phyloP scores from a whole-genome alignment of 2,329 filamentous ascomycete species.

The Akanthomyces uredinophilus region DNA sequence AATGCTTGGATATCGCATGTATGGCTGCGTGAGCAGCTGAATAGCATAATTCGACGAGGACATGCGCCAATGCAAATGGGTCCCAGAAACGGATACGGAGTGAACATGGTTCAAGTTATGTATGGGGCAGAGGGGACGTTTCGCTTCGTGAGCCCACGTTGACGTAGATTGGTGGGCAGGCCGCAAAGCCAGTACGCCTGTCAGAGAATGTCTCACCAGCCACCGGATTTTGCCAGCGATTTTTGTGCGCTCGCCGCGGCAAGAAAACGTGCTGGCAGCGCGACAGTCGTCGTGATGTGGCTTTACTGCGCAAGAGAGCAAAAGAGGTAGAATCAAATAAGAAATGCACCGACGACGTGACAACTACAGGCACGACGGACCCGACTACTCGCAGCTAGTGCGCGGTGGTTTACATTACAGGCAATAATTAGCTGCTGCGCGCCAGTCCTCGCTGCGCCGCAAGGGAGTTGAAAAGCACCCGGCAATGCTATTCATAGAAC shows the following conservation, averaged over 20 bases:
- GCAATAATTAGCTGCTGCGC: not conserved
- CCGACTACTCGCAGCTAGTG: not conserved
- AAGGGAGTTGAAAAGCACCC: not conserved
- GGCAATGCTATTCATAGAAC: not conserved
- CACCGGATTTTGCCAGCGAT: not conserved
- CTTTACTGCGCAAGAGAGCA: not conserved
- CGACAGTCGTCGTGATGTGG: too few relatives aligned
- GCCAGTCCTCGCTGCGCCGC: not conserved
- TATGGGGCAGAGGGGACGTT: not conserved
- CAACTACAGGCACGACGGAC: not conserved
- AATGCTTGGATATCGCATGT: too few relatives aligned
- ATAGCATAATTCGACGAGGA: not conserved
- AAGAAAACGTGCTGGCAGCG: not conserved
- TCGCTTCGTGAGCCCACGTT: slow-evolving; percentile 1
- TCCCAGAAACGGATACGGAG: not conserved
- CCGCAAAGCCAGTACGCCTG: not conserved
- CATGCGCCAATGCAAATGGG: not conserved
- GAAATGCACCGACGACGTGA: not conserved
- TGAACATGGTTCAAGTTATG: not conserved
- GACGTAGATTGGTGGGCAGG: not conserved
- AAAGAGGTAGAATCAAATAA: not conserved
- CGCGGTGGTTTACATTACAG: not conserved
- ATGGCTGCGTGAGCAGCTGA: not conserved
- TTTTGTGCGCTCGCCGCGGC: not conserved
- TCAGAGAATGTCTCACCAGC: slow-evolving; percentile 9